Conservation (phyloP, 108 stramenopile genomes). For the Skeletonema grethae region DNA sequence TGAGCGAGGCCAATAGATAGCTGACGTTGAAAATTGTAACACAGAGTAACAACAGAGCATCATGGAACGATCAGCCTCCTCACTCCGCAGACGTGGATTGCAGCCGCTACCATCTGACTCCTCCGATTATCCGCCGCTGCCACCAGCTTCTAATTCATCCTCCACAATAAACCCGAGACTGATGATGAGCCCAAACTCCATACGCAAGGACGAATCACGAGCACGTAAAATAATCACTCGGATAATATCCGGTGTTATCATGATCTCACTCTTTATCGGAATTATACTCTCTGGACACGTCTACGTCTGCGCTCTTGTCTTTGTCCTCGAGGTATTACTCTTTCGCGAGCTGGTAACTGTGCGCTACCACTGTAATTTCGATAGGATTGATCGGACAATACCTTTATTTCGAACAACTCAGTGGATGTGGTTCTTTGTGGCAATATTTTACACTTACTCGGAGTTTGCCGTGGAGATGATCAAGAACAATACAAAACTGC, state of each 20-base stretch:
- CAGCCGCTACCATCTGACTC: neutral
- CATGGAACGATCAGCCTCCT: no score
- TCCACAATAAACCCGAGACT: neutral
- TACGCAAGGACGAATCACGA: constrained; percentile 54
- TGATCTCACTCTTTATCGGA: constrained; percentile 60
- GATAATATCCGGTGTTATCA: constrained; percentile 47
- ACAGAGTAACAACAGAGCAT: no score
- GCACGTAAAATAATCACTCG: constrained; percentile 58
- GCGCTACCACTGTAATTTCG: constrained; percentile 82
- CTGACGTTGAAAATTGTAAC: no score
- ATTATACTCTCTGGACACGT: constrained; percentile 78
- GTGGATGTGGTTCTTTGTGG: constrained; percentile 95
- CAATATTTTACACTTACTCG: constrained; percentile 91
- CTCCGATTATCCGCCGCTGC: neutral
- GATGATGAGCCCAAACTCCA: neutral
- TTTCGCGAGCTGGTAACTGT: constrained; percentile 97
- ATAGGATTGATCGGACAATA: constrained; percentile 83
- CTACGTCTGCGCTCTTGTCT: constrained; percentile 82
- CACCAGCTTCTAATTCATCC: neutral
- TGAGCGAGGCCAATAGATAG: no score
- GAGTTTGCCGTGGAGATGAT: constrained; percentile 74
- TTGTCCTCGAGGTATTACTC: constrained; percentile 71
- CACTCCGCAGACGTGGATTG: neutral
- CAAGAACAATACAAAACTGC: constrained; percentile 66
- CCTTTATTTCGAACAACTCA: constrained; percentile 97